Conservation (phyloP, 2,329 filamentous ascomycete species). For the Fusarium praegraminearum region DNA sequence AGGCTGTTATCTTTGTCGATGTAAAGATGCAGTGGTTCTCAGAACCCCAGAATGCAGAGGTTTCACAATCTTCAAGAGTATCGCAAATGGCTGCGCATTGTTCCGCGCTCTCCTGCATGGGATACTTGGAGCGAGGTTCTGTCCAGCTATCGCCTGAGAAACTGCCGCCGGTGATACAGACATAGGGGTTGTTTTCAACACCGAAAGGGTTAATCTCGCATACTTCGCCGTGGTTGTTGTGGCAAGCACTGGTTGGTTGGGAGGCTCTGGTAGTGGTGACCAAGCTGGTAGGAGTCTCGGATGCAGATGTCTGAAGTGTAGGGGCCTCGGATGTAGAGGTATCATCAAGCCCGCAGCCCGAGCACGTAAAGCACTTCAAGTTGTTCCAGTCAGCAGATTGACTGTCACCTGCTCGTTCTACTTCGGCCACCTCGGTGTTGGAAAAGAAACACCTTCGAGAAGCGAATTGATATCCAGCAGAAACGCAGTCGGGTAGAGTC, state of each 20-base stretch:
- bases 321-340: not conserved
- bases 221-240: slow-evolving; percentile 9
- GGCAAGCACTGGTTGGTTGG: not conserved
- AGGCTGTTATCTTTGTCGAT: not conserved
- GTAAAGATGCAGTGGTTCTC: slow-evolving; percentile 28
- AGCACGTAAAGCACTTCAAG: slow-evolving; percentile 5
- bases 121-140: slow-evolving; percentile 9
- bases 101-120: slow-evolving; percentile 4
- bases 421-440: not conserved
- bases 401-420: not conserved
- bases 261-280: not conserved
- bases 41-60: not conserved
- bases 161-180: slow-evolving; percentile 2
- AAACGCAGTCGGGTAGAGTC: not conserved
- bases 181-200: not conserved
- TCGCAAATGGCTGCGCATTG: slow-evolving; percentile 28
- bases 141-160: slow-evolving; percentile 4
- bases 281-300: not conserved
- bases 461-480: not conserved
- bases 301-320: not conserved
- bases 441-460: slow-evolving; percentile 1
- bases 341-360: not conserved
- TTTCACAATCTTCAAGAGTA: slow-evolving; percentile 3
- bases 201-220: slow-evolving; percentile 9
- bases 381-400: slow-evolving; percentile 1